These are phyloP conservation scores for Starmerella cellae DNA, from an alignment of 805 yeast species.

Conservation along the genomic window DNA sequence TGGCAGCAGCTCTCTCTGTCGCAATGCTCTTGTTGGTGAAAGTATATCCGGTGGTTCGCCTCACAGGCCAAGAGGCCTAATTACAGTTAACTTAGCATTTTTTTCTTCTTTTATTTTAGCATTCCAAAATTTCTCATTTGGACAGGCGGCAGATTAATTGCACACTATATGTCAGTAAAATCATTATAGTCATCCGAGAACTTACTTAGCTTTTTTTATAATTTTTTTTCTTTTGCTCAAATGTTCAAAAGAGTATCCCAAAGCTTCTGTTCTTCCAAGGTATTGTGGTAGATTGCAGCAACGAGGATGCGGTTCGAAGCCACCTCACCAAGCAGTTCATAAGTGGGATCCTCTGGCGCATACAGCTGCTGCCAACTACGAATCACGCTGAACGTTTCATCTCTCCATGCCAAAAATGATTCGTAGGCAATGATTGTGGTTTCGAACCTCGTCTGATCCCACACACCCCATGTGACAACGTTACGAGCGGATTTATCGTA, in stretches of 20 bases:
- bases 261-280: conserved; percentile 10
- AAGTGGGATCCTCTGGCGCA: conserved; percentile 39
- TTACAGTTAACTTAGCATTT: no score
- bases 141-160: no score
- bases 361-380: conserved; percentile 81
- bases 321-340: conserved; percentile 46
- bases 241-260: conserved; percentile 9
- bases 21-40: no score
- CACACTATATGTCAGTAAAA: no score
- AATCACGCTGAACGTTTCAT: conserved; percentile 88
- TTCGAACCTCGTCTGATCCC: conserved; percentile 68
- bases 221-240: no score
- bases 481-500: conserved; percentile 42
- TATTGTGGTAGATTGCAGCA: conserved; percentile 50
- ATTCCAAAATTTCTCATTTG: no score
- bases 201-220: no score
- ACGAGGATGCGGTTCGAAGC: conserved; percentile 57
- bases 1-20: no score
- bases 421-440: conserved; percentile 87
- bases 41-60: no score
- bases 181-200: no score
- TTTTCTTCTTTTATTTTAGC: no score
- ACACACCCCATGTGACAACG: conserved; percentile 97
- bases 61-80: no score
- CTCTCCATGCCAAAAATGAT: conserved; percentile 90